Evolutionary conservation across 2,329 filamentous ascomycete species (phyloP).

Genomic region (Rhytidhysteron rufulum): DNA sequence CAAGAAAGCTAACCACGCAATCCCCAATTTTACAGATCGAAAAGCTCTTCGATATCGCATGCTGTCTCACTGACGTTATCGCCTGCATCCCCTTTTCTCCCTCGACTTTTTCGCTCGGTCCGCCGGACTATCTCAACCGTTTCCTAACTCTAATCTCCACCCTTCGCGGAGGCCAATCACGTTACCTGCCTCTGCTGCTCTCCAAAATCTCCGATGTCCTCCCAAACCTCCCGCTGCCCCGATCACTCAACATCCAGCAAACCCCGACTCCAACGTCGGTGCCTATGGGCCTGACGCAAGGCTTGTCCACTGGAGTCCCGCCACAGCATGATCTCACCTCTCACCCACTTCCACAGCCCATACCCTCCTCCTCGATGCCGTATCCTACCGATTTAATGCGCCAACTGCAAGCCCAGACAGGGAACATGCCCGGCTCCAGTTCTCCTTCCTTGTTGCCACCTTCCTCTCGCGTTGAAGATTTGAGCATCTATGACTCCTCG

Average conservation of each 20-base stretch:
- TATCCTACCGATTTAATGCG: not conserved
- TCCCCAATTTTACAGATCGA: slow-evolving; percentile 55
- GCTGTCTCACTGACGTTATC: slow-evolving; percentile 69
- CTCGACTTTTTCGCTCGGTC: slow-evolving; percentile 51
- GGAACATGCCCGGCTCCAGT: slow-evolving; percentile 30
- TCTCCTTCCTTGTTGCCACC: slow-evolving; percentile 27
- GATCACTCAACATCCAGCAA: slow-evolving; percentile 29
- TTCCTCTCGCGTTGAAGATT: slow-evolving; percentile 30
- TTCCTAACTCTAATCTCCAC: slow-evolving; percentile 64
- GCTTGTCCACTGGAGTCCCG: not conserved
- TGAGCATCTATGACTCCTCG: slow-evolving; percentile 25
- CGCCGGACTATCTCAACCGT: slow-evolving; percentile 68
- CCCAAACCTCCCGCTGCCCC: slow-evolving; percentile 44
- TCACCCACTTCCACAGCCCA: not conserved
- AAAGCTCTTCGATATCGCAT: slow-evolving; percentile 74
- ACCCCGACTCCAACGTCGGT: not conserved
- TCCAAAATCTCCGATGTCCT: slow-evolving; percentile 71
- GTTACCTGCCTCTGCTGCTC: slow-evolving; percentile 73
- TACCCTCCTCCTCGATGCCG: not conserved
- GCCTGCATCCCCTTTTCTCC: slow-evolving; percentile 56
- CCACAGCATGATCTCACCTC: not conserved
- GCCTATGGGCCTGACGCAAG: not conserved
- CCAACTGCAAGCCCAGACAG: slow-evolving; percentile 27
- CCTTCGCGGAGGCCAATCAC: slow-evolving; percentile 70
- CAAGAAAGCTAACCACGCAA: not conserved